Evolutionary conservation across 2,329 filamentous ascomycete species (phyloP).

Genomic region (Lasiodiplodia citricola): DNA sequence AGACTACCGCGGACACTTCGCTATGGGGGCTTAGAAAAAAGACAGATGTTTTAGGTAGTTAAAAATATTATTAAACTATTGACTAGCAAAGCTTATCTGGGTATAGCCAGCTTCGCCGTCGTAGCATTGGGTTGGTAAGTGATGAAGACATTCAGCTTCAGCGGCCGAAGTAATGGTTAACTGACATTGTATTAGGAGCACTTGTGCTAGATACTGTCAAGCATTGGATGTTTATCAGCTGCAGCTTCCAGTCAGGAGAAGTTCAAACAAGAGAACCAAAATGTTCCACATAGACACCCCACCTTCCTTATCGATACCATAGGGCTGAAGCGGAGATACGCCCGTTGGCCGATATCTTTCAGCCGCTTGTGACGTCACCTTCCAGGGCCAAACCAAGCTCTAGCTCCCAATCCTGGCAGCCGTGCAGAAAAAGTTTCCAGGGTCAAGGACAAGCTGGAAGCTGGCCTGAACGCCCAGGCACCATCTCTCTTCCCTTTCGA

Average conservation of each 20-base stretch:
- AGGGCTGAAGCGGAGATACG: conserved; percentile 7
- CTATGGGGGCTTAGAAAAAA: too few species aligned
- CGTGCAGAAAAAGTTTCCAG: neutral
- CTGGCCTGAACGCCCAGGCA: neutral
- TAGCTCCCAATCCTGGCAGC: conserved; percentile 1
- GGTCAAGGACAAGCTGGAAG: neutral
- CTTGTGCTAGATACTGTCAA: too few species aligned
- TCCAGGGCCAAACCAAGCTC: conserved; percentile 2
- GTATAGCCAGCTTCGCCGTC: too few species aligned
- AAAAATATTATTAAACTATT: too few species aligned
- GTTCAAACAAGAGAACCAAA: neutral
- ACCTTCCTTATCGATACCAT: conserved; percentile 2
- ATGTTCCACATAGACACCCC: neutral
- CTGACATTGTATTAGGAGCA: too few species aligned
- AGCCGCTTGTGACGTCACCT: neutral
- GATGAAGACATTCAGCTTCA: too few species aligned
- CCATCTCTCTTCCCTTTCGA: neutral
- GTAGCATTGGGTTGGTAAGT: too few species aligned
- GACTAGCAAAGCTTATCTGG: too few species aligned
- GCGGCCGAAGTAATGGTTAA: too few species aligned
- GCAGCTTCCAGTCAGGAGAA: neutral
- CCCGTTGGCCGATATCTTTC: neutral
- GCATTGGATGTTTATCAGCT: neutral
- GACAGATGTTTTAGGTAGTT: too few species aligned
- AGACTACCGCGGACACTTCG: too few species aligned